Evolutionary conservation across 148 eudicot genomes (phyloP), one percentile per base, ranked within the genome.

Genomic region (Oxyria digyna): DNA sequence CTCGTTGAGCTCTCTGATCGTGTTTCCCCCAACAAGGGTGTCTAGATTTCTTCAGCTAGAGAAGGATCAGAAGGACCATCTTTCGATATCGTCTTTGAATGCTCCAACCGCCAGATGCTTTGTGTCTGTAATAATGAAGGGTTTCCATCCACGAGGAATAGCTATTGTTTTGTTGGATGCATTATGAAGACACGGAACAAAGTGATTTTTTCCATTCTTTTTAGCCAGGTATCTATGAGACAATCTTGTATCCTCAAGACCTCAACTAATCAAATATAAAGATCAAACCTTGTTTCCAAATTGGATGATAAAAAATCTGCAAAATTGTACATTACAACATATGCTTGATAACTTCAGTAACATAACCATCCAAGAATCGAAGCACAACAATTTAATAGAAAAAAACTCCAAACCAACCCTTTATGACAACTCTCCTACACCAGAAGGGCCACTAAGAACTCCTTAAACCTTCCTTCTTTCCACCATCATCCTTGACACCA

Each of bases 401-500:
- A 6, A 45, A 1, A 45, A 23, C 29, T 23, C 17, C 15, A 23
- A 63, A 63, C 20, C 15, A 66, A 37, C 69, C 69, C 26, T 37
- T 66, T 23, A 66, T 35, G 69, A 71, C n/a, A 71, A 79, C 72
- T 81, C 79, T 43, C 57, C 69, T 41, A 73, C 72, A 72, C 85
- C 85, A 49, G 94, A 96, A 69, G 96, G 78, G 49, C 98, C 96
- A 29, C 89, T 96, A 72, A 92, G 94, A 69, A 92, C 97, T 27
- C 97, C 97, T 72, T 92, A 96, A 1, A 96, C 89, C 94, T 83
- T 85, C 98, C 80, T 92, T 92, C 80, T 69, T 76, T 72, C 80
- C 72, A 68, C 71, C 57, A 12, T 84, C 92, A 27, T 86, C 96
- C 70, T 81, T 73, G 57, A n/a, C 80, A 69, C 87, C 91, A 15